These are phyloP conservation scores for Penicillium flavigenum DNA, from an alignment of 495 filamentous ascomycete genomes.

Conservation along the genomic window DNA sequence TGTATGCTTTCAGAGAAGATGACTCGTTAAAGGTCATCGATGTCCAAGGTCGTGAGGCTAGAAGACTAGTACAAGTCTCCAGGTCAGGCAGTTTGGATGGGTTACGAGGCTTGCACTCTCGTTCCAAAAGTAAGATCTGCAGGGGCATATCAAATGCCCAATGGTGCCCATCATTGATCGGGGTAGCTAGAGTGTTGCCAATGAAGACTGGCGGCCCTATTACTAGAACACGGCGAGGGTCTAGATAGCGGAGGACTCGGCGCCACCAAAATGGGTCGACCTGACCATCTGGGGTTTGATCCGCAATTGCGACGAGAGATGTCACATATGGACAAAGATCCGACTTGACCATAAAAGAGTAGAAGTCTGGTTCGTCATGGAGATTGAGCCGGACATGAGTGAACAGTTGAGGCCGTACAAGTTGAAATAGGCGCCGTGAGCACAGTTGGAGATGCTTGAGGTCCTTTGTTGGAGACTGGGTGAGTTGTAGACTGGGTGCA, in stretches of 20 bases:
- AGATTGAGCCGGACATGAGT: constrained; percentile 33
- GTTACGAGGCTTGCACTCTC: constrained; percentile 5
- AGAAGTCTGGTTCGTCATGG: constrained; percentile 29
- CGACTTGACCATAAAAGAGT: constrained; percentile 27
- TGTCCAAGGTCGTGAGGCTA: constrained; percentile 33
- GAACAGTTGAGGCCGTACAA: constrained; percentile 39
- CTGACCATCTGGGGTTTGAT: constrained; percentile 10
- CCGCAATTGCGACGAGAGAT: constrained; percentile 31
- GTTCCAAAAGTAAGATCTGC: constrained; percentile 35
- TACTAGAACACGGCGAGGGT: constrained; percentile 35
- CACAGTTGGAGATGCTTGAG: constrained; percentile 38
- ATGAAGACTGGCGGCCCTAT: constrained; percentile 38
- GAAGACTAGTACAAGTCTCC: constrained; percentile 19
- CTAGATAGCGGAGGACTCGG: constrained; percentile 28
- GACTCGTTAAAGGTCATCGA: constrained; percentile 42
- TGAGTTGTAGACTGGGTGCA: constrained; percentile 25
- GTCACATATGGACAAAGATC: constrained; percentile 33
- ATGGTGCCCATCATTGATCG: constrained; percentile 34
- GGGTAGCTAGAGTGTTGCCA: constrained; percentile 28
- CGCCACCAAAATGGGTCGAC: constrained; percentile 36
- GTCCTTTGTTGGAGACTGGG: constrained; percentile 20
- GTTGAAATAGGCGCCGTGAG: constrained; percentile 28
- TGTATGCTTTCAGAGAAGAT: constrained; percentile 44
- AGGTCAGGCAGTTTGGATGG: constrained; percentile 6
- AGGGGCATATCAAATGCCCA: constrained; percentile 44